phyloP scores from a whole-genome alignment of 768 basidiomycete genomes.

The Atractiella rhizophila region DNA sequence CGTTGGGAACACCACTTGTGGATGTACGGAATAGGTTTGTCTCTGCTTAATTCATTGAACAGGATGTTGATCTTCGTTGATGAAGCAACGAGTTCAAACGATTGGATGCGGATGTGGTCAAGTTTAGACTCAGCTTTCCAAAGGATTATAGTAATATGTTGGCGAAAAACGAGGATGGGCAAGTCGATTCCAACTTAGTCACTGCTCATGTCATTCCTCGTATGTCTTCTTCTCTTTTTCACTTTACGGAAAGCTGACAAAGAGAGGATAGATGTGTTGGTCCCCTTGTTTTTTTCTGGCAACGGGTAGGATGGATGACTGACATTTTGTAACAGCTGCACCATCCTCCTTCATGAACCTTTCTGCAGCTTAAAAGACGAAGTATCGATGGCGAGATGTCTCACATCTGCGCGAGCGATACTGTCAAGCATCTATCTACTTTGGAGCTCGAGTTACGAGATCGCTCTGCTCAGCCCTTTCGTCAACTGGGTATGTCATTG shows the following conservation, averaged over 20 bases:
- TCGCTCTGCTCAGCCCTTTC: conserved; percentile 8
- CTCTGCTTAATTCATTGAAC: neutral
- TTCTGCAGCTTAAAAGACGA: conserved; percentile 6
- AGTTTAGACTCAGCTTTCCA: conserved; percentile 14
- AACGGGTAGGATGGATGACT: too few species aligned
- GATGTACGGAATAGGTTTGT: neutral
- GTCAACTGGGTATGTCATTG: neutral
- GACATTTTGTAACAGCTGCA: too few species aligned
- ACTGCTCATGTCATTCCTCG: conserved; percentile 10
- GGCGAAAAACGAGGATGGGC: neutral
- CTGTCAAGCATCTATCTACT: conserved; percentile 7
- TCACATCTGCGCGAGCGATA: conserved; percentile 6
- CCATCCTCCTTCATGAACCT: conserved; percentile 14
- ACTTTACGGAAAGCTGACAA: too few species aligned
- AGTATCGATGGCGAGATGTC: conserved; percentile 4
- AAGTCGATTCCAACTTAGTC: conserved; percentile 3
- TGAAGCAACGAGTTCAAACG: conserved; percentile 13
- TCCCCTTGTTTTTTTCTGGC: too few species aligned
- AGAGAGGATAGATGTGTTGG: too few species aligned
- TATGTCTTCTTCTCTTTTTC: too few species aligned
- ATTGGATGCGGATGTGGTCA: conserved; percentile 7
- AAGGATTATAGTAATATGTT: conserved; percentile 10
- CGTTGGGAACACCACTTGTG: neutral
- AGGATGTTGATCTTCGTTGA: neutral
- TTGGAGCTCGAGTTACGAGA: conserved; percentile 3